Evolutionary conservation across 1,139 yeast species (phyloP).

Genomic region (Suhomyces coccinellae): DNA sequence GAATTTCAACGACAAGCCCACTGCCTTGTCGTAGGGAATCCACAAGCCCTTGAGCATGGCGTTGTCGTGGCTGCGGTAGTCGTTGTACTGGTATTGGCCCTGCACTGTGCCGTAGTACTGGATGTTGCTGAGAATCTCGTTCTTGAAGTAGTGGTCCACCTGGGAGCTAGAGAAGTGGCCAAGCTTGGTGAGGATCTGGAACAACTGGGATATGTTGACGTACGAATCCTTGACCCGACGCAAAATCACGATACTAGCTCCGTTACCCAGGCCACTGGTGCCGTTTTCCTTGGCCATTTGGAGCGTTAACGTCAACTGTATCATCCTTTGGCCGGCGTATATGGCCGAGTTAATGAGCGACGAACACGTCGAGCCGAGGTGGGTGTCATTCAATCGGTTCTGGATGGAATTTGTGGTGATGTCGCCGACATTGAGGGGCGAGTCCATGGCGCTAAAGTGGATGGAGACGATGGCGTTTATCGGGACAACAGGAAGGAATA

Average conservation of each 20-base stretch:
- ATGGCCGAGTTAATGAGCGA: conserved; percentile 32
- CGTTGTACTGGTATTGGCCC: conserved; percentile 25
- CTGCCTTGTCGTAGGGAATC: conserved; percentile 50
- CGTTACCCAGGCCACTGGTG: not conserved
- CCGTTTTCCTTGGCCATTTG: conserved; percentile 12
- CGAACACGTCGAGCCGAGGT: conserved; percentile 25
- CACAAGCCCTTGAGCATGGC: conserved; percentile 37
- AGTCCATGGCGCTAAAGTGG: conserved; percentile 32
- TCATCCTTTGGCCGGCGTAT: conserved; percentile 41
- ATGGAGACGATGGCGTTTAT: not conserved
- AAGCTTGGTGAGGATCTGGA: conserved; percentile 34
- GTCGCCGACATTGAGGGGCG: conserved; percentile 49
- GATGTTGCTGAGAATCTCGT: conserved; percentile 35
- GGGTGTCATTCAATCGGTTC: conserved; percentile 39
- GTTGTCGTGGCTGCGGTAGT: conserved; percentile 31
- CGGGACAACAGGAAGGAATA: not conserved
- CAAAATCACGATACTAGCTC: conserved; percentile 26
- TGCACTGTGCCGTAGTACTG: conserved; percentile 29
- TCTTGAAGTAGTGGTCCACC: conserved; percentile 31
- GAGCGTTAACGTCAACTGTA: conserved; percentile 33
- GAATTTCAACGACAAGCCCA: conserved; percentile 39
- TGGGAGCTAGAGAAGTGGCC: conserved; percentile 29
- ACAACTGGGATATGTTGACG: conserved; percentile 42
- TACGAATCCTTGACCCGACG: conserved; percentile 49
- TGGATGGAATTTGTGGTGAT: conserved; percentile 45